Conservation (phyloP, 2,329 filamentous ascomycete species). For the Fusarium nelsonii region DNA sequence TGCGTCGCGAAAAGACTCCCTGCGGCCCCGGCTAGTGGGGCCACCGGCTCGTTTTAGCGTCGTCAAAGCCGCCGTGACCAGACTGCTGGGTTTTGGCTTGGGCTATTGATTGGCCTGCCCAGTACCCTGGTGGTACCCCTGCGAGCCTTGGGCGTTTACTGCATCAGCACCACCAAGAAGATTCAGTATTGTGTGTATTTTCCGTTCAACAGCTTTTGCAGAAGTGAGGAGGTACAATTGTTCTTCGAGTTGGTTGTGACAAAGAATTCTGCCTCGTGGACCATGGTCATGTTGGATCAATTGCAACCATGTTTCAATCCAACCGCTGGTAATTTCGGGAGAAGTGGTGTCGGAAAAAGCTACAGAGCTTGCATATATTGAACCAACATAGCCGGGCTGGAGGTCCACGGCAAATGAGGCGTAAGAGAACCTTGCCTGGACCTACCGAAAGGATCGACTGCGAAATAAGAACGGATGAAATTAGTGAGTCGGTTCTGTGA, state of each 20-base stretch:
- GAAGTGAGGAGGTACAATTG: conserved; percentile 15
- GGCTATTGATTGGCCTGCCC: conserved; percentile 43
- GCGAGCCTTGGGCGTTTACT: conserved; percentile 38
- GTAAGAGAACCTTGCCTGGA: background rate
- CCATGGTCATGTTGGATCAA: too few species aligned
- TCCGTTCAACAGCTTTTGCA: conserved; percentile 2
- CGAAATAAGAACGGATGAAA: background rate
- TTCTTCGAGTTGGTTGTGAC: conserved; percentile 15
- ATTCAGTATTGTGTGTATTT: conserved; percentile 20
- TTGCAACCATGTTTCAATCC: background rate
- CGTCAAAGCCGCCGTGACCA: conserved; percentile 52
- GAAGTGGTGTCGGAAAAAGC: background rate
- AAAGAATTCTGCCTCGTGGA: conserved; percentile 12
- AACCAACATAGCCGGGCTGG: conserved; percentile 19
- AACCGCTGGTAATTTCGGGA: conserved; percentile 16
- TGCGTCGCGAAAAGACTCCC: conserved; percentile 28
- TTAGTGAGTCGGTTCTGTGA: background rate
- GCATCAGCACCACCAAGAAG: conserved; percentile 24
- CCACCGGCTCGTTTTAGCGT: conserved; percentile 48
- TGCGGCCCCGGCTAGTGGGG: conserved; percentile 44
- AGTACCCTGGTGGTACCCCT: conserved; percentile 26
- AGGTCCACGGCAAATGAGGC: background rate
- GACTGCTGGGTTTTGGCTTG: conserved; percentile 48
- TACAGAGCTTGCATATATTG: conserved; percentile 5
- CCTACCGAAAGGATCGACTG: background rate